Evolutionary conservation across 225 moss, liverwort and hornwort species (phyloP).

Genomic region (Pseudisothecium myosuroides): DNA sequence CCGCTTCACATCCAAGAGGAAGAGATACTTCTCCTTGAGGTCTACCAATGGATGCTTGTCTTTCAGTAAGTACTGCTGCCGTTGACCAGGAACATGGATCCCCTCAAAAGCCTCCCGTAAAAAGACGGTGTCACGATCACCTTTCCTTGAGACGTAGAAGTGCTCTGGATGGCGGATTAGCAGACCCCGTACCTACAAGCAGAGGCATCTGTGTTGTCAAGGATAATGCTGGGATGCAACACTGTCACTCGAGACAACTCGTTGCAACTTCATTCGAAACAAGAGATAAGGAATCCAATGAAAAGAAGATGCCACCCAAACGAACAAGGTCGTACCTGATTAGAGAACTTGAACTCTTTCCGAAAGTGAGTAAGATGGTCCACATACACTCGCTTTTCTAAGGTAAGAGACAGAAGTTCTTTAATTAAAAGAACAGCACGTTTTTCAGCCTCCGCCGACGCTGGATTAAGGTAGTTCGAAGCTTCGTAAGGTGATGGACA

Average conservation of each 20-base stretch:
- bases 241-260: background rate
- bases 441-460: slow-evolving; percentile 75
- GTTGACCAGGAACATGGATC: slow-evolving; percentile 37
- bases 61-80: slow-evolving; percentile 42
- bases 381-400: slow-evolving; percentile 78
- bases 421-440: slow-evolving; percentile 60
- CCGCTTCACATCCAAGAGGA: slow-evolving; percentile 39
- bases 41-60: slow-evolving; percentile 61
- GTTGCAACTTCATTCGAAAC: background rate
- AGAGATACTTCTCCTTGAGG: slow-evolving; percentile 49
- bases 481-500: slow-evolving; percentile 85
- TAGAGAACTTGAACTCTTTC: slow-evolving; percentile 89
- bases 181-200: slow-evolving; percentile 53
- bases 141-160: slow-evolving; percentile 93
- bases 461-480: slow-evolving; percentile 49
- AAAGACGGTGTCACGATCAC: slow-evolving; percentile 80
- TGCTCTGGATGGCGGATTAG: slow-evolving; percentile 89
- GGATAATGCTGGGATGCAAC: background rate
- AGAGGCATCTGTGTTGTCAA: background rate
- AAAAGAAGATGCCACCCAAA: background rate
- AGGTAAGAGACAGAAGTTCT: slow-evolving; percentile 70
- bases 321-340: slow-evolving; percentile 33
- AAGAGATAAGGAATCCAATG: background rate
- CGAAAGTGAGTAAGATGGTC: slow-evolving; percentile 97
- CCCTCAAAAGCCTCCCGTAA: slow-evolving; percentile 63